Evolutionary conservation across 176 grass and related monocot genomes (phyloP).

Genomic region (Urochloa ruziziensis): DNA sequence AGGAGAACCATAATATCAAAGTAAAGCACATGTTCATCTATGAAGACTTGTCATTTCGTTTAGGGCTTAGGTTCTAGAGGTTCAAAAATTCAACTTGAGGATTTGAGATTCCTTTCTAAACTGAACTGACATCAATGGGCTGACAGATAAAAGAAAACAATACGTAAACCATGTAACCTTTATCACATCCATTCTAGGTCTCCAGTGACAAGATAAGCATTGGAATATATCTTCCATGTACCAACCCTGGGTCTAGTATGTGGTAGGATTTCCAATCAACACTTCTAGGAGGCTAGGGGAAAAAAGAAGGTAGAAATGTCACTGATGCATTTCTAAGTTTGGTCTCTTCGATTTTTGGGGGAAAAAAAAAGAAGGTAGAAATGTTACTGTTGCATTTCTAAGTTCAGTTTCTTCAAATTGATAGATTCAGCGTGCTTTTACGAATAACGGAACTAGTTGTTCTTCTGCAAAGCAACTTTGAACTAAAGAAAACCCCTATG

Average conservation of each 20-base stretch:
- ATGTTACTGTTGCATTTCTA: background rate
- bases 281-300: background rate
- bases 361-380: background rate
- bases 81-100: background rate
- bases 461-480: slow-evolving; percentile 1
- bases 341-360: too few species aligned
- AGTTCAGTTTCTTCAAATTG: slow-evolving; percentile 1
- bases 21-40: background rate
- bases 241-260: background rate
- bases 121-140: background rate
- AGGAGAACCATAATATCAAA: background rate
- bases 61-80: slow-evolving; percentile 18
- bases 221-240: background rate
- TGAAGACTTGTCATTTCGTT: background rate
- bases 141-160: background rate
- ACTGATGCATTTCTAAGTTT: slow-evolving; percentile 5
- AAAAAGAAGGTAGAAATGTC: background rate
- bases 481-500: background rate
- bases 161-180: slow-evolving; percentile 5
- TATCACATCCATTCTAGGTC: background rate
- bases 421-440: background rate
- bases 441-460: background rate
- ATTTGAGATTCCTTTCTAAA: background rate
- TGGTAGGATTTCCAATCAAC: background rate
- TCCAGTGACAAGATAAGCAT: background rate